phyloP scores from a whole-genome alignment of 169 alveolate species.

The Ichthyophthirius multifiliis region DNA sequence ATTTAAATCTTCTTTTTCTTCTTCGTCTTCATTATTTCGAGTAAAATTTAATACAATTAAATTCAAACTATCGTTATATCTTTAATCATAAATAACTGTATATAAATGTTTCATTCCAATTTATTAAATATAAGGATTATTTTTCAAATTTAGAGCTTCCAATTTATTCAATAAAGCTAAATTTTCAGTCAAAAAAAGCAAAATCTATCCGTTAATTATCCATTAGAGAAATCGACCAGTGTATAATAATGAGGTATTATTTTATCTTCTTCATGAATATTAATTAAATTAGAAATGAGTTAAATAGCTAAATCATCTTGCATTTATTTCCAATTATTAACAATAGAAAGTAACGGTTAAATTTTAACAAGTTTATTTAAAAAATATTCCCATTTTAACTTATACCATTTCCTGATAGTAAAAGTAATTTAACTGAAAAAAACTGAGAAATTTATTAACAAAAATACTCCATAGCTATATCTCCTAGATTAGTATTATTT shows the following conservation, averaged over 20 bases:
- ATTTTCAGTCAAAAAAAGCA: not conserved
- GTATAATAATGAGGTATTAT: not conserved
- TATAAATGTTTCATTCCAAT: not conserved
- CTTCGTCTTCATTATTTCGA: not conserved
- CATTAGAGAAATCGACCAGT: not conserved
- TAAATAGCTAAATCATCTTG: not conserved
- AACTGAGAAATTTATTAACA: too few species aligned
- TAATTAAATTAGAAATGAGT: not conserved
- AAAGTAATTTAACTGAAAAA: not conserved
- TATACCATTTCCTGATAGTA: not conserved
- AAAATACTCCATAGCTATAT: not conserved
- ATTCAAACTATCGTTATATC: not conserved
- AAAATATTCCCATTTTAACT: not conserved
- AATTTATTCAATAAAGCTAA: not conserved
- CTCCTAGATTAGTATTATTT: not conserved
- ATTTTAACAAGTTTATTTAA: not conserved
- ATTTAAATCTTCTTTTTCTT: not conserved
- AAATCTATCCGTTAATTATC: not conserved
- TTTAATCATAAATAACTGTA: not conserved
- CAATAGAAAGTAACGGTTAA: not conserved
- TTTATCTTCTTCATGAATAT: not conserved
- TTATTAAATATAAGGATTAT: not conserved
- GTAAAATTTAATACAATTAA: not conserved
- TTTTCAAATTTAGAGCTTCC: not conserved
- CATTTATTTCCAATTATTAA: not conserved